Conservation (phyloP, 495 filamentous ascomycete genomes). For the Penicillium verhagenii region DNA sequence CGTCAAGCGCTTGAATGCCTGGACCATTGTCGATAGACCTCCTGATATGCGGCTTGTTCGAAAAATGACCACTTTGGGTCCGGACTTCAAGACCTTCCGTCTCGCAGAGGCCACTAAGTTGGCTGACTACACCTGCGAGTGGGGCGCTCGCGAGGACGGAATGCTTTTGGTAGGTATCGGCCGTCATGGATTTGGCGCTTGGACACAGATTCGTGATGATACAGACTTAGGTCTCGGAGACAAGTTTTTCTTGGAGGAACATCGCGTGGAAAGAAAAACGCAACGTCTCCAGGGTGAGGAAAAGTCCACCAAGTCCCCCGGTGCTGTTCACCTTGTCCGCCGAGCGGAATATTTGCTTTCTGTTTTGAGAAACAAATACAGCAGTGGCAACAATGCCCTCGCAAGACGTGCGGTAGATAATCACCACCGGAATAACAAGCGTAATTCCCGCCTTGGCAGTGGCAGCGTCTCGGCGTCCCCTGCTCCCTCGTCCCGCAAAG, state of each 20-base stretch:
- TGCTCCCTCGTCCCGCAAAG: constrained; percentile 49
- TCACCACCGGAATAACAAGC: constrained; percentile 84
- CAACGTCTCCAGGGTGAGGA: constrained; percentile 74
- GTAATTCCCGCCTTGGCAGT: constrained; percentile 45
- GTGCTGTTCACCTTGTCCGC: constrained; percentile 92
- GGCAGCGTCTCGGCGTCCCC: constrained; percentile 54
- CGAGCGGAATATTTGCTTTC: constrained; percentile 92
- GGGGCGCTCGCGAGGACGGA: constrained; percentile 90
- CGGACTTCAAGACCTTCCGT: constrained; percentile 74
- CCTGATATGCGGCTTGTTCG: constrained; percentile 82
- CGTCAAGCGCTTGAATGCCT: constrained; percentile 90
- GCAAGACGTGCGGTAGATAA: constrained; percentile 84
- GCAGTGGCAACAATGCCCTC: constrained; percentile 59
- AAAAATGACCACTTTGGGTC: constrained; percentile 59
- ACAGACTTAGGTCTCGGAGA: constrained; percentile 80
- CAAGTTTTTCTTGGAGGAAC: constrained; percentile 96
- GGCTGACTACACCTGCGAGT: constrained; percentile 80
- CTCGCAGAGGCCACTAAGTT: constrained; percentile 88
- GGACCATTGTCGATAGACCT: constrained; percentile 87
- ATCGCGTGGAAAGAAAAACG: constrained; percentile 95
- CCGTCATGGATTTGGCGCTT: constrained; percentile 90
- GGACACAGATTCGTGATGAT: constrained; percentile 90
- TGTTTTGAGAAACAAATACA: constrained; percentile 77
- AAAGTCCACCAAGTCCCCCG: constrained; percentile 83
- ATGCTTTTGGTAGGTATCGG: constrained; percentile 96